Conservation (phyloP, 352 stramenopile genomes). For the Pythium monospermum region DNA sequence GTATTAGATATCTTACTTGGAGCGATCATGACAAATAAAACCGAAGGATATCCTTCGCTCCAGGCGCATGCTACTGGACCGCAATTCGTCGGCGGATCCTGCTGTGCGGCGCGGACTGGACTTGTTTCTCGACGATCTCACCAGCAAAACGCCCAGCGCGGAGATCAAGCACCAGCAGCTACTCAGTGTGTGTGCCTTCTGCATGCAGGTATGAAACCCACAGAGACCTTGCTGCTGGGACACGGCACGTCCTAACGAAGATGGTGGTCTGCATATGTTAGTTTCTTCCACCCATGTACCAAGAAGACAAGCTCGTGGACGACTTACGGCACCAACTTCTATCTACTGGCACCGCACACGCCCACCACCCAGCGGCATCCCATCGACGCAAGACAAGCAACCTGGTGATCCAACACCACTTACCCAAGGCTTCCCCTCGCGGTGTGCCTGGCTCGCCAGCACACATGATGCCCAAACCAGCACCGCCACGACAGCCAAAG, state of each 20-base stretch:
- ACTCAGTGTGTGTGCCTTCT: constrained; percentile 47
- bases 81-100: constrained; percentile 25
- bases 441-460: too few species aligned
- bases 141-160: constrained; percentile 6
- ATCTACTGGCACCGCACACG: constrained; percentile 10
- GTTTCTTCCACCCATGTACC: constrained; percentile 44
- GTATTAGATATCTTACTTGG: neutral
- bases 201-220: constrained; percentile 33
- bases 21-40: too few species aligned
- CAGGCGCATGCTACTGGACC: constrained; percentile 47
- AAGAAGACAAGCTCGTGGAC: constrained; percentile 31
- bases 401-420: constrained; percentile 58
- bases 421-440: constrained; percentile 15
- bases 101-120: constrained; percentile 31
- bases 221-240: too few species aligned
- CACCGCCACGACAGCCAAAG: neutral
- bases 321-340: constrained; percentile 28
- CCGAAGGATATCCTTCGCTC: constrained; percentile 58
- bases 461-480: too few species aligned
- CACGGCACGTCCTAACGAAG: too few species aligned
- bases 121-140: constrained; percentile 42
- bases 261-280: too few species aligned
- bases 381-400: constrained; percentile 27
- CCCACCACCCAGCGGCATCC: constrained; percentile 5
- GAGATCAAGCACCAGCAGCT: constrained; percentile 26